Base-by-base conservation (phyloP, 768 basidiomycete genomes). In the Mycena crocata region DNA sequence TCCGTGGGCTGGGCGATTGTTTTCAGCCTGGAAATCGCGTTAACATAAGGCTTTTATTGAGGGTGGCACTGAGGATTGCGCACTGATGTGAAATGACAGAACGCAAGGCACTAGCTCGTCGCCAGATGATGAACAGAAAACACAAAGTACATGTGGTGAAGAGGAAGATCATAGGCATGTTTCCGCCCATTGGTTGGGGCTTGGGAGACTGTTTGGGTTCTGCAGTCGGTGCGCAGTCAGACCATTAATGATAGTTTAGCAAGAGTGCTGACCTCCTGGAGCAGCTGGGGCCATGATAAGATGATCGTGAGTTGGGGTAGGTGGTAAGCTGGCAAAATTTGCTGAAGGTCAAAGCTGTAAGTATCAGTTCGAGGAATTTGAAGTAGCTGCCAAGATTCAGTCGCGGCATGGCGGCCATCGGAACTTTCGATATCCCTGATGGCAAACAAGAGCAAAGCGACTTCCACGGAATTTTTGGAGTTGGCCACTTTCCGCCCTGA, bases 141-240 rank as follows among this genome's bases (percentile, higher is more conserved):
- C 87, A 88, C 1, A 89, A 74, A 5, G 85, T 85, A 73, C 86
- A 90, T 6, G 84, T 84, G 24, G 88, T 90, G 63, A 87, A 80
- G 14, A 92, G 79, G 61, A 89, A 77, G 5, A 91, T 77, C 64
- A 88, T 57, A 24, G 85, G 78, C 66, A 84, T 79, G 70, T 84
- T 87, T 21, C 89, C 84, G 19, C 85, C 90, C 57, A 91, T 80
- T 19, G 91, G 91, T 66, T 91, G 84, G 13, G 90, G 89, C 71
- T 87, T 90, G 13, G 83, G 86, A 13, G 86, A 84, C 46, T 81
- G 80, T 32, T 83, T 83, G n/a, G 90, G 89, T 73, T 87, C 90
- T 91, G 34, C 5, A 46, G 6, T 30, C 23, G 26, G 2, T 34
- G 30, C 26, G 32, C 32, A 37, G 55, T 62, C 40, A 67, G 40